Percentiles rank a stretch among this genome's conserved stretches.
phyloP scores from a whole-genome alignment of 1,139 yeast genomes.

The Yamadazyma dendronema region DNA sequence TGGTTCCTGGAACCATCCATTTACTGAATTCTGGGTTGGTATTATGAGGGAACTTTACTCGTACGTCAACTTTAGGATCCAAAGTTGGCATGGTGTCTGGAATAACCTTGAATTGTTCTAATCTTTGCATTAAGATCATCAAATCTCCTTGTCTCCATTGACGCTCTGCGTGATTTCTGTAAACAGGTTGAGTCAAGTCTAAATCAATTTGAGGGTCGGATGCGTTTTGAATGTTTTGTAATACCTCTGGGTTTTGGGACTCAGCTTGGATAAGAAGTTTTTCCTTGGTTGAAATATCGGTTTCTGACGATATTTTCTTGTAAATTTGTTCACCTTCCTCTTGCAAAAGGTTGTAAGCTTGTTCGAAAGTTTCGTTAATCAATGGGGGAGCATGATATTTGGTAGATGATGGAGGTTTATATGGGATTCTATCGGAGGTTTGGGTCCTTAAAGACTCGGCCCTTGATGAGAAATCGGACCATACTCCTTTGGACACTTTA shows the following conservation, averaged over 20 bases:
- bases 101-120: constrained; percentile 80
- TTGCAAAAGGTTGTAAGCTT: constrained; percentile 63
- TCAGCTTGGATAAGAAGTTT: constrained; percentile 49
- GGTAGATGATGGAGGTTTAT: constrained; percentile 9
- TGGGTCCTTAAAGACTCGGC: constrained; percentile 30
- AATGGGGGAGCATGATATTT: constrained; percentile 65
- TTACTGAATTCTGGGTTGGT: constrained; percentile 46
- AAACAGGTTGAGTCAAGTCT: constrained; percentile 77
- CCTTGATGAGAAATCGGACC: constrained; percentile 48
- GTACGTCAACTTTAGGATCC: constrained; percentile 77
- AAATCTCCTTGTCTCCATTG: constrained; percentile 72
- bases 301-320: constrained; percentile 18
- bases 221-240: constrained; percentile 52
- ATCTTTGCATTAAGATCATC: constrained; percentile 81
- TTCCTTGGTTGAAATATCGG: constrained; percentile 18
- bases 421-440: constrained; percentile 1
- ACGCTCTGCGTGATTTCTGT: constrained; percentile 62
- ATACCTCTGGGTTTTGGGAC: constrained; percentile 75
- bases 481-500: constrained; percentile 30
- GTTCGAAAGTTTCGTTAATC: constrained; percentile 68
- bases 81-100: constrained; percentile 94
- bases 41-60: constrained; percentile 72
- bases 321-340: constrained; percentile 31
- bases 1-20: constrained; percentile 78
- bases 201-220: constrained; percentile 37